Evolutionary conservation across 352 stramenopile species (phyloP).

Genomic region (Globisporangium carolinianum): DNA sequence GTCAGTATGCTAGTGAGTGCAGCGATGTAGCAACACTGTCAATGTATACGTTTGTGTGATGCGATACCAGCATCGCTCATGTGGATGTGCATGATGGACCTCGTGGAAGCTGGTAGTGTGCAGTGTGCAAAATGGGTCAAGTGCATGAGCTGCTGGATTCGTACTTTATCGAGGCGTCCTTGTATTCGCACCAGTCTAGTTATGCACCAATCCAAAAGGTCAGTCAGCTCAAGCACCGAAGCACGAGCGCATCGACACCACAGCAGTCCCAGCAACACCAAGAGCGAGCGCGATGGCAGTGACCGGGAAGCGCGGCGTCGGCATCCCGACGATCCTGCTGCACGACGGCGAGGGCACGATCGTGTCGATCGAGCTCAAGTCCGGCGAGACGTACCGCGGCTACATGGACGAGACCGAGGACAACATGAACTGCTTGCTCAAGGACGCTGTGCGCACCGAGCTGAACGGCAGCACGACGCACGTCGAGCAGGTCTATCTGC

Average conservation of each 20-base stretch:
- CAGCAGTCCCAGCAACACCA: neutral
- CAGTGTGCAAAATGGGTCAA: too few species aligned
- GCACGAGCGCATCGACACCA: neutral
- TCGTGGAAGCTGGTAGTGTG: too few species aligned
- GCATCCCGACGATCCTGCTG: conserved; percentile 80
- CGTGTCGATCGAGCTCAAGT: conserved; percentile 86
- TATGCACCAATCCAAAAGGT: conserved; percentile 1
- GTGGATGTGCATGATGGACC: too few species aligned
- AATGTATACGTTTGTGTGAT: neutral
- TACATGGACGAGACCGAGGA: conserved; percentile 85
- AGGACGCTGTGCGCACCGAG: conserved; percentile 78
- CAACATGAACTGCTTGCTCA: conserved; percentile 90
- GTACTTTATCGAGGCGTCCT: too few species aligned
- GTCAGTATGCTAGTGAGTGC: too few species aligned
- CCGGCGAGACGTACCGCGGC: conserved; percentile 77
- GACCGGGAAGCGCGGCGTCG: conserved; percentile 78
- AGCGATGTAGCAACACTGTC: too few species aligned
- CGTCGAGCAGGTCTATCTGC: conserved; percentile 80
- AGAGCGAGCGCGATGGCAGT: conserved; percentile 45
- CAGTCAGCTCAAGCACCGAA: neutral
- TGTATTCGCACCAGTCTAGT: too few species aligned
- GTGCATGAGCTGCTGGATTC: too few species aligned
- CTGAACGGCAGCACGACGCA: conserved; percentile 74
- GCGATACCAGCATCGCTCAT: too few species aligned
- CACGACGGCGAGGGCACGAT: conserved; percentile 85